These are phyloP conservation scores for Geotrichum phurueaensis DNA, from an alignment of 1,139 yeast species.

Conservation along the genomic window DNA sequence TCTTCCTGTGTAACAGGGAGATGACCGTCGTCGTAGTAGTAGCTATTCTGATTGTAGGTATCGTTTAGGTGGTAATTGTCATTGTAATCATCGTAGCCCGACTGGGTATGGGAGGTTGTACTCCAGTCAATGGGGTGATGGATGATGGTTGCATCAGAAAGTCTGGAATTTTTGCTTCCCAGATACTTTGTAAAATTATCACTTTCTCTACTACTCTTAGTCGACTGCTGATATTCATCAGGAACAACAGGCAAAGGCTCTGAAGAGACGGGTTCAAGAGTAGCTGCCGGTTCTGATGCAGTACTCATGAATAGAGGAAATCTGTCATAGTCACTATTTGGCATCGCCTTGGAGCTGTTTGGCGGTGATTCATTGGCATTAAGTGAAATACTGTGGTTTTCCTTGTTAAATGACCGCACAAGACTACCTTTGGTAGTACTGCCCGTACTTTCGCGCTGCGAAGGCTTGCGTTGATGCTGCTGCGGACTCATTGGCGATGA, in stretches of 20 bases:
- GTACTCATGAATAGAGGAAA: neutral
- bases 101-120: conserved; percentile 1
- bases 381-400: neutral
- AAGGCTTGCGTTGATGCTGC: neutral
- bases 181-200: conserved; percentile 2
- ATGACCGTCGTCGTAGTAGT: neutral
- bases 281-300: neutral
- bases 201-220: neutral
- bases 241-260: neutral
- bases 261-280: neutral
- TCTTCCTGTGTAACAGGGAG: neutral
- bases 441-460: neutral
- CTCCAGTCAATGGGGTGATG: conserved; percentile 16
- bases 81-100: neutral
- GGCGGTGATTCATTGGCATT: neutral
- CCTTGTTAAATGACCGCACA: neutral
- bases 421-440: neutral
- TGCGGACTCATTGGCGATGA: neutral
- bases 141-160: conserved; percentile 10
- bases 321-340: neutral
- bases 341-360: neutral
- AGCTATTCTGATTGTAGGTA: neutral
- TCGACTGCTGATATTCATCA: neutral
- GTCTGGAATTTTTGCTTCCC: conserved; percentile 1
- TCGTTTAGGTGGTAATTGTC: neutral